A percentile compares a stretch with the other conserved stretches of the same genome.
These are phyloP conservation scores for Aspergillus udagawae DNA, from an alignment of 2,329 filamentous ascomycete species.

Conservation along the genomic window DNA sequence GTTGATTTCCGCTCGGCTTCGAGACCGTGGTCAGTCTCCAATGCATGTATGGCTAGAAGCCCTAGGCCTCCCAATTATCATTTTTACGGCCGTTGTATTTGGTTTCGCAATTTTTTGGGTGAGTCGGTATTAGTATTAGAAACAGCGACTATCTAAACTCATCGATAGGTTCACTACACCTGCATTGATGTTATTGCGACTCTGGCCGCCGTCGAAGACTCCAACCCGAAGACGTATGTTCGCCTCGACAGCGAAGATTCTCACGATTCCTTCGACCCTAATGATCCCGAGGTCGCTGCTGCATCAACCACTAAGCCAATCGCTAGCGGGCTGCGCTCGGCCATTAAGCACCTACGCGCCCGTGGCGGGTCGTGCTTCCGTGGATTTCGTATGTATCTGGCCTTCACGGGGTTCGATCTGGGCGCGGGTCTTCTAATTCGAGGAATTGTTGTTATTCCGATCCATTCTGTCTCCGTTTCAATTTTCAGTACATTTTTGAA, in stretches of 20 bases:
- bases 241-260: constrained; percentile 44
- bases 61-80: no score
- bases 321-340: constrained; percentile 56
- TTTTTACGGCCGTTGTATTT: no score
- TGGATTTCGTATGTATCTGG: constrained; percentile 54
- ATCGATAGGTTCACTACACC: constrained; percentile 50
- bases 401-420: constrained; percentile 37
- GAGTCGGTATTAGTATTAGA: no score
- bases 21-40: no score
- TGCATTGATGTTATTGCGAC: constrained; percentile 57
- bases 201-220: constrained; percentile 62
- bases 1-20: background rate
- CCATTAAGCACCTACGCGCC: constrained; percentile 58
- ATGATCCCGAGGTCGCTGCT: constrained; percentile 40
- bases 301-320: constrained; percentile 54
- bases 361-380: constrained; percentile 68
- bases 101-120: no score
- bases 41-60: no score
- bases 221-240: constrained; percentile 50
- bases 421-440: constrained; percentile 43
- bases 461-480: constrained; percentile 8
- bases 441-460: constrained; percentile 28
- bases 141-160: no score
- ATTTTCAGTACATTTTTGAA: constrained; percentile 31
- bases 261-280: constrained; percentile 24